Conservation (phyloP, 345 rosid species). For the Excoecaria agallocha region DNA sequence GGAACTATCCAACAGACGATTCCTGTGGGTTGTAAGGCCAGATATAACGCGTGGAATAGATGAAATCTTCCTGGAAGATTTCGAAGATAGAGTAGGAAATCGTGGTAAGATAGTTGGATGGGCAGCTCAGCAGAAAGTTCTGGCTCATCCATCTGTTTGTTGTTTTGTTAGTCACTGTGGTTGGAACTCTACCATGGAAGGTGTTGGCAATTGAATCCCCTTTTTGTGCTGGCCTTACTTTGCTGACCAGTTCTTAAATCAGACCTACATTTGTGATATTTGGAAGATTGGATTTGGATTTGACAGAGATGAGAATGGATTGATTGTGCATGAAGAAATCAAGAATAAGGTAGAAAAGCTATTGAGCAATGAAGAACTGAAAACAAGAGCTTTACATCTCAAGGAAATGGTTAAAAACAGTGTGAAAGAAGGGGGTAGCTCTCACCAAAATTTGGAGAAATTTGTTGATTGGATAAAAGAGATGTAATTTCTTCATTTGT, state of each 20-base stretch:
- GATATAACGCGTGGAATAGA: background rate
- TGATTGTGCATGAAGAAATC: background rate
- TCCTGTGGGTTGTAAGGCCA: slow-evolving; percentile 4
- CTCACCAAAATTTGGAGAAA: slow-evolving; percentile 15
- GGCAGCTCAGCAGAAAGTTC: slow-evolving; percentile 7
- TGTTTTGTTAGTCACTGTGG: slow-evolving; percentile 3
- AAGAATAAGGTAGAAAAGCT: background rate
- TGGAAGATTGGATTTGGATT: background rate
- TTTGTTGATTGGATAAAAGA: slow-evolving; percentile 19
- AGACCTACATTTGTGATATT: slow-evolving; percentile 1
- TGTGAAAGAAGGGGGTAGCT: slow-evolving; percentile 29
- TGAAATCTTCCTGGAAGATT: background rate
- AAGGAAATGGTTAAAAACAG: slow-evolving; percentile 9
- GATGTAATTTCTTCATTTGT: background rate
- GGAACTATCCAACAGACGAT: background rate
- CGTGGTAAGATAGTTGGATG: slow-evolving; percentile 1
- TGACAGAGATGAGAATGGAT: background rate
- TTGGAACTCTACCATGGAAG: slow-evolving; percentile 7
- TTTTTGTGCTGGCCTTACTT: slow-evolving; percentile 7
- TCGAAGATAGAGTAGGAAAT: background rate
- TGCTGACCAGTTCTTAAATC: background rate
- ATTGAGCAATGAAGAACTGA: background rate
- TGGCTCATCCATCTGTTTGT: background rate
- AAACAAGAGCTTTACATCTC: background rate
- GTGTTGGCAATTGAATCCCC: background rate